Base-by-base conservation (phyloP, 2,329 filamentous ascomycete species). In the Nothopassalora personata region DNA sequence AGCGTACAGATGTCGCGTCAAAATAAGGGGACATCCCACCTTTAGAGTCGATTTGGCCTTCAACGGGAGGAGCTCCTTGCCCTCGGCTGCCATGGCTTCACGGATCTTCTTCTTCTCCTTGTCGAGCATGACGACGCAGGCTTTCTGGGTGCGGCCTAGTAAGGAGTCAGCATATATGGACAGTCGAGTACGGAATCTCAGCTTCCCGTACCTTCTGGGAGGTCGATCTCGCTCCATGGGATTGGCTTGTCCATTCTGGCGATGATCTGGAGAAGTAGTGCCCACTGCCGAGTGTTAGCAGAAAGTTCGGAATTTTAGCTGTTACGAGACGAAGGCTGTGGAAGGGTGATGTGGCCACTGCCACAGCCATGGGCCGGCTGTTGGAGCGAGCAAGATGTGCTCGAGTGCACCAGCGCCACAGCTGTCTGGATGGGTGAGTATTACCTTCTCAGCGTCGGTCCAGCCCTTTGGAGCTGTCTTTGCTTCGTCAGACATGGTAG, bases 401-500 rank as follows among this genome's bases (percentile, higher is more conserved):
- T 23, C 23, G 23, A 23, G 23, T 23, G 23, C 48, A 28, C 9
- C 28, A 19, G 28, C 28, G 48, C 28, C 18, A 28, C n/a, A 27
- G 19, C 31, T 47, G 15, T 18, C 39, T 7, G n/a, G n/a, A n/a
- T n/a, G n/a, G 39, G 13, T 43, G 47, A 39, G 13, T 39, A 33
- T 48, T 49, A 70, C 69, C 67, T 71, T 71, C 57, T 72, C 69
- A 15, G 59, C 57, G n/a, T 72, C 70, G 52, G 65, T 71, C 70
- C 70, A 72, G 36, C 56, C 58, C 27, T 64, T 66, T 34, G 54
- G 36, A 36, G 19, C 45, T 6, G 56, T 52, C 36, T 54, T 61
- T 30, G 50, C 50, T 30, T 52, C 57, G 4, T 67, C 62, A 53
- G 66, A 61, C 66, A 69, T 68, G 23, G 23, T 23, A 23, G 23